These are phyloP conservation scores for Aeschynomene evenia DNA, from an alignment of 306 rosid genomes.

Conservation along the genomic window DNA sequence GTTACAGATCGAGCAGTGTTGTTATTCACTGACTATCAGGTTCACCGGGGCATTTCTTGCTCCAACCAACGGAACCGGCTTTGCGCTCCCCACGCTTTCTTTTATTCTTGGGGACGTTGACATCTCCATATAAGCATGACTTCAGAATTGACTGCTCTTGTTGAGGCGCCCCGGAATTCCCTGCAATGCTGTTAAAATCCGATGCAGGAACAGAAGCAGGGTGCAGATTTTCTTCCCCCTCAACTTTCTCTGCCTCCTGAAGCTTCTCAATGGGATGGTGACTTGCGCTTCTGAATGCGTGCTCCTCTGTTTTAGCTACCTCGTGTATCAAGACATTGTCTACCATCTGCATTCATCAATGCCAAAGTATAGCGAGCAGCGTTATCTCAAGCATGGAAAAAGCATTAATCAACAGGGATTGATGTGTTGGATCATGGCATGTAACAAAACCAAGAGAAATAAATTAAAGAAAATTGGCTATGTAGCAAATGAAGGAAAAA, in stretches of 20 bases:
- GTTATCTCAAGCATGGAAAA: conserved; percentile 10
- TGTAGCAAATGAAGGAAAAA: not conserved
- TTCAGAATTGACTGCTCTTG: conserved; percentile 59
- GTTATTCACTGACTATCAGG: conserved; percentile 61
- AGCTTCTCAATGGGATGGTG: conserved; percentile 36
- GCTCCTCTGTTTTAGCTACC: conserved; percentile 51
- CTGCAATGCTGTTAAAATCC: conserved; percentile 35
- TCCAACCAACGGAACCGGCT: conserved; percentile 82
- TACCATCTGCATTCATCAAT: conserved; percentile 55
- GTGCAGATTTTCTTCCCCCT: conserved; percentile 40
- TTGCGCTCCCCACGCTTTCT: conserved; percentile 87
- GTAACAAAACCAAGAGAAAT: not conserved
- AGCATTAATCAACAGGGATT: not conserved
- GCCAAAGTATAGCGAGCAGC: not conserved
- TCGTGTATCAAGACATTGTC: conserved; percentile 60
- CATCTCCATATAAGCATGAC: conserved; percentile 56
- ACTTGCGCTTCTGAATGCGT: conserved; percentile 12
- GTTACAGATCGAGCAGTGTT: not conserved
- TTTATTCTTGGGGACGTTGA: conserved; percentile 55
- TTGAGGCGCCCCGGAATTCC: conserved; percentile 34
- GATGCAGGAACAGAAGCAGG: conserved; percentile 36
- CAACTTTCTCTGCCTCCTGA: conserved; percentile 39
- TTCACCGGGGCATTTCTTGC: conserved; percentile 66
- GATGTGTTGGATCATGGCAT: not conserved
- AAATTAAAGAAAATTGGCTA: not conserved